Percentiles rank a stretch among this genome's conserved stretches.
Evolutionary conservation across 2,329 filamentous ascomycete genomes (phyloP).

Genomic region (Diaporthe longicolla): DNA sequence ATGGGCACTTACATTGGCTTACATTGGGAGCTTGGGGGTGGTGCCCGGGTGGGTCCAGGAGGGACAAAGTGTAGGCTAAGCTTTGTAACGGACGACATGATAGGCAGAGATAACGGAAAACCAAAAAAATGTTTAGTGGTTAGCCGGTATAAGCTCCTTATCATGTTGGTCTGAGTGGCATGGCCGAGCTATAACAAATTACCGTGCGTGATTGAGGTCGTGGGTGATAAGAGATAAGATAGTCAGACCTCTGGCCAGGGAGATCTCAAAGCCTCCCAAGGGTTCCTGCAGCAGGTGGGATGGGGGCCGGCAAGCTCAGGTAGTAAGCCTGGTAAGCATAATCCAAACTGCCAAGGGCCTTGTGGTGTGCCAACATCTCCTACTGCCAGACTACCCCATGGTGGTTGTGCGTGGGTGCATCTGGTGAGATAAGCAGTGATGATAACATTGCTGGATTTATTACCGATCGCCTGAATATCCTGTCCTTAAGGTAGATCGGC

Average conservation of each 20-base stretch:
- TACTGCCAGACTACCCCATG: not conserved
- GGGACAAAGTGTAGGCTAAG: not conserved
- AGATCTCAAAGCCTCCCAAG: too few species aligned
- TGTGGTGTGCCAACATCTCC: not conserved
- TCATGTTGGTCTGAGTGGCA: not conserved
- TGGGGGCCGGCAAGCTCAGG: not conserved
- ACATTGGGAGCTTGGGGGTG: not conserved
- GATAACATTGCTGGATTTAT: not conserved
- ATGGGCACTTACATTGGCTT: too few species aligned
- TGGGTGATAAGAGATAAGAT: slow-evolving; percentile 10
- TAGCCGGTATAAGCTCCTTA: not conserved
- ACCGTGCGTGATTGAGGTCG: not conserved
- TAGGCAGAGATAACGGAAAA: not conserved
- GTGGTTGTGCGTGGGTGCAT: not conserved
- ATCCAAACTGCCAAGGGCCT: not conserved
- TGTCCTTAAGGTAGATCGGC: not conserved
- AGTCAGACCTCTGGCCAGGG: not conserved
- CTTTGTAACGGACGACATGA: not conserved
- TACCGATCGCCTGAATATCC: not conserved
- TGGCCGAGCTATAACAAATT: not conserved
- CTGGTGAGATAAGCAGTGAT: not conserved
- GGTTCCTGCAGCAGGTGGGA: not conserved
- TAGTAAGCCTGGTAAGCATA: too few species aligned
- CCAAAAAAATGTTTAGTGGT: not conserved
- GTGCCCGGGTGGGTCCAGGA: not conserved